These are phyloP conservation scores for Pleomassaria siparia DNA, from an alignment of 2,329 filamentous ascomycete genomes.

Conservation along the genomic window DNA sequence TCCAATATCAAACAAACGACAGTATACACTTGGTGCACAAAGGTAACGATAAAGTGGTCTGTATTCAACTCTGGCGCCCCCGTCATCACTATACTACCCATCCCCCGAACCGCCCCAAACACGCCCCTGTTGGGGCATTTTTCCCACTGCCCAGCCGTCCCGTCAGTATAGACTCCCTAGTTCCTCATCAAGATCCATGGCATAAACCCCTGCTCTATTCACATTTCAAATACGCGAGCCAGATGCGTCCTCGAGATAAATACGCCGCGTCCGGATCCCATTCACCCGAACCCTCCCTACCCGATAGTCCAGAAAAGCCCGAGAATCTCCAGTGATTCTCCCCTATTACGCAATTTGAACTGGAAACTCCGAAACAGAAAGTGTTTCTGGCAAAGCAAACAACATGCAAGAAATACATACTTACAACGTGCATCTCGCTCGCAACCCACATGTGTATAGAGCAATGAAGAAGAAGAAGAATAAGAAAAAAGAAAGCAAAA, in stretches of 20 bases:
- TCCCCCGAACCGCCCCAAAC: background rate
- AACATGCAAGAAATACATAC: constrained; percentile 1
- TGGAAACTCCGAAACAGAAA: background rate
- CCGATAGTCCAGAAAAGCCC: background rate
- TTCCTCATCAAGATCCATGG: too few relatives aligned
- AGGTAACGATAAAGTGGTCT: background rate
- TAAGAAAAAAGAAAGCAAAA: background rate
- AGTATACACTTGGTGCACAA: background rate
- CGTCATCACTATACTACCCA: background rate
- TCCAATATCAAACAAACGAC: background rate
- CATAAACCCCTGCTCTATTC: too few relatives aligned
- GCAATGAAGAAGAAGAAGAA: background rate
- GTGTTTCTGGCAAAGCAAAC: background rate
- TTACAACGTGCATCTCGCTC: background rate
- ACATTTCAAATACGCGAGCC: too few relatives aligned
- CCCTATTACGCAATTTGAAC: constrained; percentile 1
- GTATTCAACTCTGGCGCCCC: background rate
- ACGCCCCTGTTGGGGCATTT: too few relatives aligned
- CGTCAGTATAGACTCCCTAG: too few relatives aligned
- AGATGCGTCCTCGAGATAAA: too few relatives aligned
- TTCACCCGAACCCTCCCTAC: background rate
- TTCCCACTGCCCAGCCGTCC: too few relatives aligned
- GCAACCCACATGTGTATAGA: background rate
- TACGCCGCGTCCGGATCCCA: background rate
- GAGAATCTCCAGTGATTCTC: background rate